Conservation (phyloP, 768 basidiomycete species). For the Lepiota venenata region DNA sequence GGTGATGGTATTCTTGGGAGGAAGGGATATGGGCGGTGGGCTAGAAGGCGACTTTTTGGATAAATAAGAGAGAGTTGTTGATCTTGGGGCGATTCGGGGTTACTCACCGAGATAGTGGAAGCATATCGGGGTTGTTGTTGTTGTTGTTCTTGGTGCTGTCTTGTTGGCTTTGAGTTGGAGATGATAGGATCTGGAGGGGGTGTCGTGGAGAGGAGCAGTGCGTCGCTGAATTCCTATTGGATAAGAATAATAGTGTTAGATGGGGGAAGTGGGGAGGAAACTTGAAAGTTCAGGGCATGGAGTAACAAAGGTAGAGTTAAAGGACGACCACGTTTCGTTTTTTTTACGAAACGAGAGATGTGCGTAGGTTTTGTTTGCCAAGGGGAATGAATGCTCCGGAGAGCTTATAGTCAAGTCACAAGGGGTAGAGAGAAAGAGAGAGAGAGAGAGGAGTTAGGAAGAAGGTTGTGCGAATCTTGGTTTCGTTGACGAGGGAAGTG, state of each 20-base stretch:
- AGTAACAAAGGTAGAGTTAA: neutral
- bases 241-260: neutral
- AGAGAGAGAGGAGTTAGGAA: neutral
- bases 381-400: too few species aligned
- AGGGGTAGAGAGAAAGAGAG: neutral
- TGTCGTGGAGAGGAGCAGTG: neutral
- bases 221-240: constrained; percentile 13
- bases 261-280: neutral
- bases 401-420: constrained; percentile 2
- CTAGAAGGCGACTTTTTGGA: too few species aligned
- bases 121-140: constrained; percentile 16
- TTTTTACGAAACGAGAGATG: too few species aligned
- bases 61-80: neutral
- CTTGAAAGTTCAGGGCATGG: neutral
- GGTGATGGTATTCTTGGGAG: neutral
- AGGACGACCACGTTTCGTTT: neutral
- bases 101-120: too few species aligned
- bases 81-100: too few species aligned
- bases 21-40: constrained; percentile 10
- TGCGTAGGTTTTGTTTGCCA: neutral
- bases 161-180: constrained; percentile 5
- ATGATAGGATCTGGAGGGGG: constrained; percentile 10
- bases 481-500: too few species aligned
- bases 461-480: constrained; percentile 19
- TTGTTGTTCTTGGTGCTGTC: constrained; percentile 11